Conservation (phyloP, 495 filamentous ascomycete species). For the Podospora pseudocomata region DNA sequence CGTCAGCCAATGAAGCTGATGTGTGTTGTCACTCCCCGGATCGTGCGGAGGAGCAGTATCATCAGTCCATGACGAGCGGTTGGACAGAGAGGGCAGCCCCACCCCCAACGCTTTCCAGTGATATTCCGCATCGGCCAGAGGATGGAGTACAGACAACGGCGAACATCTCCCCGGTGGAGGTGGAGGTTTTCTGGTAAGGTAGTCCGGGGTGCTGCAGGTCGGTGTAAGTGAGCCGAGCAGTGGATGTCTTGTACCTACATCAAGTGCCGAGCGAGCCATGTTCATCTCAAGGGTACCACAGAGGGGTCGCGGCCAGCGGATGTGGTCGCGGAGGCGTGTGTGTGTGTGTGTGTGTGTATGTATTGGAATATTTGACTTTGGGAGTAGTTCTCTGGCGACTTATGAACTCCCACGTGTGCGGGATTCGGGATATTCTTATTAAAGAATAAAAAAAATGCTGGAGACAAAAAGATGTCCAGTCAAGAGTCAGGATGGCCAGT, state of each 20-base stretch:
- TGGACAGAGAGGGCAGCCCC: not conserved
- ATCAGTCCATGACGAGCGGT: not conserved
- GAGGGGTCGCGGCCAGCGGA: not conserved
- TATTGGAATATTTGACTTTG: not conserved
- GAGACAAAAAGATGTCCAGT: not conserved
- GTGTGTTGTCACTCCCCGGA: conserved; percentile 25
- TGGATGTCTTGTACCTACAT: not conserved
- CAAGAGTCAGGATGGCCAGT: not conserved
- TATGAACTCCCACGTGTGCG: not conserved
- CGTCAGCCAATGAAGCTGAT: conserved; percentile 12
- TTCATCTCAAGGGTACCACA: not conserved
- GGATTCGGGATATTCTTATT: not conserved
- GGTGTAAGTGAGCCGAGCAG: not conserved
- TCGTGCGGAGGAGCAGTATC: conserved; percentile 5
- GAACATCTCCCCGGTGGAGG: not conserved
- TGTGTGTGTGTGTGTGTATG: not conserved
- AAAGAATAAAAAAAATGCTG: not conserved
- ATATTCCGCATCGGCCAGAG: not conserved
- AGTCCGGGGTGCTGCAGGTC: not conserved
- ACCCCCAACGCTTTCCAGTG: not conserved
- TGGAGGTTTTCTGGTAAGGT: not conserved
- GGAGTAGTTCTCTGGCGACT: not conserved
- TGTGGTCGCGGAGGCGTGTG: not conserved
- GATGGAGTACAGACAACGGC: not conserved
- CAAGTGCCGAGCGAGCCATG: not conserved